These are phyloP conservation scores for Plantago major DNA, from an alignment of 257 asterid genomes.

Conservation along the genomic window DNA sequence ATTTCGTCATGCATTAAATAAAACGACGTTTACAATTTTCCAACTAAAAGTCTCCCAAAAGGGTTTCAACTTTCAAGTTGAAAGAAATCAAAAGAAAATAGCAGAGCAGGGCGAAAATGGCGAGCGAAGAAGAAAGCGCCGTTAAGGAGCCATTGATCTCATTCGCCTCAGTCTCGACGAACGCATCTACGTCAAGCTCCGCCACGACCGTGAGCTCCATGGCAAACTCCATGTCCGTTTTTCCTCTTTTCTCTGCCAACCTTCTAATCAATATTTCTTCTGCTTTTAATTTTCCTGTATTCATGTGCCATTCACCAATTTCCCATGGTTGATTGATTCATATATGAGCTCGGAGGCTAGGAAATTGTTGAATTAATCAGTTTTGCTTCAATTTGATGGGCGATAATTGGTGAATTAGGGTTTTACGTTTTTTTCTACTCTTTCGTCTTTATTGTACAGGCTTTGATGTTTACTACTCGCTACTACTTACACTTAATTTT, in stretches of 20 bases:
- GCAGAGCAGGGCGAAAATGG: conserved; percentile 36
- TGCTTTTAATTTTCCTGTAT: too few relatives aligned
- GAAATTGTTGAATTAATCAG: background rate
- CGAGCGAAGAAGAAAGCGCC: conserved; percentile 94
- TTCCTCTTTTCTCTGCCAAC: conserved; percentile 26
- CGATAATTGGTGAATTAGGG: too few relatives aligned
- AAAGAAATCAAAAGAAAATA: too few relatives aligned
- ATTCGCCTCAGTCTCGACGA: conserved; percentile 98
- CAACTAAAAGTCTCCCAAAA: too few relatives aligned
- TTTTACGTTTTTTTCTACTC: too few relatives aligned
- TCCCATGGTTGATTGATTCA: conserved; percentile 20
- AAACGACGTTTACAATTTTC: too few relatives aligned
- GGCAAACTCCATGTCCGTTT: conserved; percentile 74
- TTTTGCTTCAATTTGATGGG: too few relatives aligned
- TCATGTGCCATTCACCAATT: background rate
- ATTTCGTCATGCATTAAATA: too few relatives aligned
- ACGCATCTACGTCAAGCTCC: conserved; percentile 95
- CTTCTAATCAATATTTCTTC: too few relatives aligned
- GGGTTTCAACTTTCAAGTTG: background rate
- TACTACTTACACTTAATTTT: too few relatives aligned
- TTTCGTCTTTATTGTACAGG: too few relatives aligned
- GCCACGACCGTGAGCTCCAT: conserved; percentile 94
- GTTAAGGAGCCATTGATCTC: conserved; percentile 96
- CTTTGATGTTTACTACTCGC: too few relatives aligned
- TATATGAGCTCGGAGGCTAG: conserved; percentile 20